These are phyloP conservation scores for Penicillium samsonianum DNA, from an alignment of 495 filamentous ascomycete species.

Conservation along the genomic window DNA sequence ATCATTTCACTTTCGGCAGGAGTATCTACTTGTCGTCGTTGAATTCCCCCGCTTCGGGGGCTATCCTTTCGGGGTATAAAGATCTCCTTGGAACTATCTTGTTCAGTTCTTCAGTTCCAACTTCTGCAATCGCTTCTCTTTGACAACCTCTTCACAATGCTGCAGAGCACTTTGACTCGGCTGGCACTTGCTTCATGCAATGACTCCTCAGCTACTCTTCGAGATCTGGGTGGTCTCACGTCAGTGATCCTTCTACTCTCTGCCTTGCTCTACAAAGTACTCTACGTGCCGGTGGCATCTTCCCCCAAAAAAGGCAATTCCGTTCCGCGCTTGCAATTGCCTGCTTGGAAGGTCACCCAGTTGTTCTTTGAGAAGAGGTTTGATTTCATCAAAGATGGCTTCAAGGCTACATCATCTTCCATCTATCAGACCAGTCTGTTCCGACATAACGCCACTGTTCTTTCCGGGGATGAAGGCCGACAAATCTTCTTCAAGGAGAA, in stretches of 20 bases:
- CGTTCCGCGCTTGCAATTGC: neutral
- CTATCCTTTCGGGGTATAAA: neutral
- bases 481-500: slow-evolving; percentile 6
- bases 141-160: neutral
- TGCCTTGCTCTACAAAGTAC: neutral
- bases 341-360: neutral
- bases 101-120: neutral
- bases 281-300: neutral
- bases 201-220: neutral
- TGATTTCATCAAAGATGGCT: slow-evolving; percentile 7
- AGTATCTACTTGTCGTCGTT: neutral
- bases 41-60: neutral
- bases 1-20: neutral
- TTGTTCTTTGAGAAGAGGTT: slow-evolving; percentile 5
- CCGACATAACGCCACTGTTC: neutral
- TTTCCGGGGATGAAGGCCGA: slow-evolving; percentile 12
- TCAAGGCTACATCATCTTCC: slow-evolving; percentile 3
- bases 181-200: neutral
- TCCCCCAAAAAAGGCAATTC: neutral
- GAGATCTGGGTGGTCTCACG: neutral
- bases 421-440: slow-evolving; percentile 4
- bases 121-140: neutral
- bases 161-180: neutral
- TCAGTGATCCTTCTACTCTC: neutral
- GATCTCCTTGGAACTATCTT: neutral